Base-by-base conservation (phyloP, 257 asterid genomes). In the Catharanthus roseus region DNA sequence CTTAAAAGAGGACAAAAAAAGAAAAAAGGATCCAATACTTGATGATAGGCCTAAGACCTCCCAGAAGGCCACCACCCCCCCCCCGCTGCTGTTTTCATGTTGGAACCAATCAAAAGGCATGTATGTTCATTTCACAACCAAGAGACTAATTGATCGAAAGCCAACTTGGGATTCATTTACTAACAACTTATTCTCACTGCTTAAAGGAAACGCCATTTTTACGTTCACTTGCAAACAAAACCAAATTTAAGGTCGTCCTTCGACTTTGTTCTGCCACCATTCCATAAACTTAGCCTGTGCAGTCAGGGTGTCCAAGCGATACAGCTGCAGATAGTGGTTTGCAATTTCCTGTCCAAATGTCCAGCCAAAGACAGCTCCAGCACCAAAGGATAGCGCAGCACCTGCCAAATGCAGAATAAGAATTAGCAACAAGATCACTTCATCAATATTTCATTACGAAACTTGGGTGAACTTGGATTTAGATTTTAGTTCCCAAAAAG, bases 181-280 rank as follows among this genome's bases (percentile, higher is more conserved):
- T 47, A 62, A 45, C 44, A 62, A 18, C 67, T 62, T 62, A 62
- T 68, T 50, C 62, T 50, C 60, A 58, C 28, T 70, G 19, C 56
- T 26, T 44, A 41, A 24, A 23, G 16, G 41, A 45, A 70, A 55
- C 6, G 24, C 19, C 38, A 18, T 16, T 49, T 50, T 64, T 21
- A 53, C 33, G 47, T 53, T 36, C 57, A 71, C 23, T 60, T n/a
- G n/a, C n/a, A n/a, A 2, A 18, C 70, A 19, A 38, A 33, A 29
- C 31, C 44, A 63, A 76, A 56, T 21, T 41, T 65, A 78, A 50
- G 73, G 69, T 12, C 70, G 72, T n/a, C 71, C 81, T 79, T 77
- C 84, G 41, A 85, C 85, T 79, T 82, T 90, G 78, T 85, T 88
- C 85, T 90, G 92, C 89, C 95, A 77, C 98, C 98, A 93, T 77